Base-by-base conservation (phyloP, 495 filamentous ascomycete genomes). In the Cenococcum geophilum region DNA sequence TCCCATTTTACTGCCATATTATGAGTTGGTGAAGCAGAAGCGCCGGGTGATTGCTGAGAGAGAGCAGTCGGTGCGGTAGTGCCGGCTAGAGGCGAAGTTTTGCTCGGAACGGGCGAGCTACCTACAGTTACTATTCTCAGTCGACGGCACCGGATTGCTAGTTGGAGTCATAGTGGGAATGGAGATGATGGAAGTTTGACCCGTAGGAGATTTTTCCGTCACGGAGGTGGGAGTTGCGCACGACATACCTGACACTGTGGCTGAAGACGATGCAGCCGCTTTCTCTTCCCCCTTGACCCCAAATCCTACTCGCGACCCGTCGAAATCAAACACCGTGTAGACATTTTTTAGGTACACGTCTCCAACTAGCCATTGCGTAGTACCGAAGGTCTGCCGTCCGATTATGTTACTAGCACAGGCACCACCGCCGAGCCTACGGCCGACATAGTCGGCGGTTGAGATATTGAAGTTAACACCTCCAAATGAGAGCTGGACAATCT, bases 321-420 rank as follows among this genome's bases (percentile, higher is more conserved):
- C 89, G 40, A 79, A 81, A 70, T 95, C 90, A 66, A 95, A 95
- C 21, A 93, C 85, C 22, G 82, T 75, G 74, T 93, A 93, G n/a
- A 95, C 89, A 63, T 95, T 93, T 75, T 95, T 95, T 59, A 95
- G 72, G 65, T 95, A 95, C 4, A 86, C 80, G 65, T 92, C 90
- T 5, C 90, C 90, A 0, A 93, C 71, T 32, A 95, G 77, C 90
- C 91, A 93, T 71, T 77, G 71, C 51, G 78, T 67, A 16, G 73
- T 48, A 25, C 75, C 79, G 52, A 80, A 79, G 4, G 78, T 73
- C 60, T 77, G 71, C 18, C 67, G 60, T 22, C 70, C 70, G 55
- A 77, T 72, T 58, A 93, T 82, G 47, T 86, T 89, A 68, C 85
- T 88, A 18, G 77, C 72, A 68, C 90, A 95, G 12, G 64, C 71